A percentile compares a stretch with the other conserved stretches of the same genome.
Evolutionary conservation across 2,329 filamentous ascomycete species (phyloP).

Genomic region (Clarireedia sp.): DNA sequence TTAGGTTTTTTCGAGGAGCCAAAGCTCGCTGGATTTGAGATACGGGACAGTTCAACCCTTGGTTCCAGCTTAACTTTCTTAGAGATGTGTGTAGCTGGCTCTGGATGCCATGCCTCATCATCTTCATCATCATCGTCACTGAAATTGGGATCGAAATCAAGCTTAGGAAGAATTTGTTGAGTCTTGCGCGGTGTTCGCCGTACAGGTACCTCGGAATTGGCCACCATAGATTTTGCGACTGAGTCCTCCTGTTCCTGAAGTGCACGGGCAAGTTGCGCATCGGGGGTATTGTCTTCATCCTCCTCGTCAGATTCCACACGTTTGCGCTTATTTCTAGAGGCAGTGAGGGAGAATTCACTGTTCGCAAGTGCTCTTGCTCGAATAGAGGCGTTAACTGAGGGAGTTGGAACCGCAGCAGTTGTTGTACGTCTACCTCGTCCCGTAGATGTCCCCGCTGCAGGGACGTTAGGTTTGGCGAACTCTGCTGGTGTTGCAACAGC

Average conservation of each 20-base stretch:
- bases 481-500: conserved; percentile 41
- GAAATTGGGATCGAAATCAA: conserved; percentile 9
- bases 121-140: conserved; percentile 12
- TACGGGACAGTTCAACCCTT: conserved; percentile 23
- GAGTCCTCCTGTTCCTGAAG: conserved; percentile 49
- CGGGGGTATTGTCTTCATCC: conserved; percentile 35
- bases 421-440: conserved; percentile 21
- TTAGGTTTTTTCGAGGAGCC: conserved; percentile 13
- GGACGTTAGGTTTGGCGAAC: conserved; percentile 24
- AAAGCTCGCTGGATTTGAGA: conserved; percentile 22
- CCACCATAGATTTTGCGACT: conserved; percentile 25
- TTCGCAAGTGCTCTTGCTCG: conserved; percentile 39
- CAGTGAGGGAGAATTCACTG: conserved; percentile 42
- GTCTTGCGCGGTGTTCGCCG: conserved; percentile 16
- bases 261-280: conserved; percentile 46
- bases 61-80: conserved; percentile 23
- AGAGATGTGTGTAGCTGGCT: not conserved
- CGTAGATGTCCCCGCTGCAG: conserved; percentile 11
- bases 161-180: conserved; percentile 11
- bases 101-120: not conserved
- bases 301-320: conserved; percentile 36
- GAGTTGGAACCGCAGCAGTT: conserved; percentile 8
- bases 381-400: conserved; percentile 34
- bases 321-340: conserved; percentile 35
- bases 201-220: conserved; percentile 23